These are phyloP conservation scores for Eucalyptus curtisii DNA, from an alignment of 345 rosid species.

Conservation along the genomic window DNA sequence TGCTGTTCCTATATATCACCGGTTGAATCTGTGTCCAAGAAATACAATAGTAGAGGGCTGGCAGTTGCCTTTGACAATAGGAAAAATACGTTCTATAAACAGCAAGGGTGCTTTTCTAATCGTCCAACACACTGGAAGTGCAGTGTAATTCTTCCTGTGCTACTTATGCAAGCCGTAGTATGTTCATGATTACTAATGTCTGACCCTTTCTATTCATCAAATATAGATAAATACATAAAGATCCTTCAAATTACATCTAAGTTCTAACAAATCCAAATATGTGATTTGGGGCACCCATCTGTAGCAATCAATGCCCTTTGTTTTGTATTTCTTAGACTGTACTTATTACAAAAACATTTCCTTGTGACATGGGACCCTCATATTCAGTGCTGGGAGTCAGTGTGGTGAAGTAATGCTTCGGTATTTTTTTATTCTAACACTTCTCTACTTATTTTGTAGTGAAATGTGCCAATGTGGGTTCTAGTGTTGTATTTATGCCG, in stretches of 20 bases:
- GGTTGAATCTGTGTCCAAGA: background rate
- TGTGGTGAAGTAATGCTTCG: background rate
- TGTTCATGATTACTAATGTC: background rate
- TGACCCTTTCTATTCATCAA: background rate
- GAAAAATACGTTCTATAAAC: background rate
- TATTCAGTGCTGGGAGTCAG: background rate
- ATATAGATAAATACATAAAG: background rate
- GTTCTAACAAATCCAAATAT: background rate
- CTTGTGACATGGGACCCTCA: background rate
- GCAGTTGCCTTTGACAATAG: background rate
- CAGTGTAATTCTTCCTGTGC: background rate
- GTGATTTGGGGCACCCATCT: background rate
- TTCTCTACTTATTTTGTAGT: slow-evolving; percentile 37
- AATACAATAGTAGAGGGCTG: background rate
- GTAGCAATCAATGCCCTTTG: background rate
- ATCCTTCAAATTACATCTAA: background rate
- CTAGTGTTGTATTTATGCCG: slow-evolving; percentile 76
- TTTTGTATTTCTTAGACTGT: background rate
- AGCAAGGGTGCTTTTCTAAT: background rate
- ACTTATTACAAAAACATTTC: background rate
- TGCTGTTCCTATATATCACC: background rate
- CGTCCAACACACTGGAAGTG: background rate
- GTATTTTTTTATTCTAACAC: background rate
- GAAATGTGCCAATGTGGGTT: slow-evolving; percentile 66
- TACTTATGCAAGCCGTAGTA: background rate